Evolutionary conservation across 495 filamentous ascomycete species (phyloP), one percentile per base, ranked within the genome.

Genomic region (Penicillium verhagenii): DNA sequence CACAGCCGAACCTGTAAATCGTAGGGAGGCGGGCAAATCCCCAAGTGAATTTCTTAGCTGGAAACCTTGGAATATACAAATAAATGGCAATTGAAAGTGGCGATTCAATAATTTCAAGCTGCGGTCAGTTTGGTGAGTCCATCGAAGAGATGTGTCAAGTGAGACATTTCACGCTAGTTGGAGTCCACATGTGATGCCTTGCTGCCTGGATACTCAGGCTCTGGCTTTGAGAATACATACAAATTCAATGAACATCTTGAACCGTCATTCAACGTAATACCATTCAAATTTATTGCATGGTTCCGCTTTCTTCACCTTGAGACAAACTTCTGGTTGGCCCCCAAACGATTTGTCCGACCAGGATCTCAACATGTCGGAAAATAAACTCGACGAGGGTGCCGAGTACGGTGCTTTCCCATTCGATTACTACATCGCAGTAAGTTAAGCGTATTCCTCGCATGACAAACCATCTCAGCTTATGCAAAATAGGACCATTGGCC

Each of bases 381-480:
- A 50, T 50, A 50, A 50, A 50, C 47, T 50, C 16, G 47, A 50
- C 47, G 20, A 21, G 28, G 47, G 47, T 50, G 47, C 29, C 47
- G 47, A 50, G 47, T 50, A 50, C 47, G 28, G 47, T 50, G 47
- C 47, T 50, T 50, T 50, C 18, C 25, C 29, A 50, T 50, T 50
- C 38, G 47, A 50, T 50, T 38, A 50, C 47, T 50, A 50, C 18
- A 50, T 50, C 29, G 47, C 47, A 50, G 28, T 50, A 35, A 50
- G 47, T 19, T 50, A 35, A 50, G 47, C 21, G 20, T 21, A 47
- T 47, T 47, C 18, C 47, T 38, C 28, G 16, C 18, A 50, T 50
- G 16, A 50, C 47, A 50, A 50, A 35, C 28, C 14, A 35, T 38
- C 47, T 20, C 18, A 37, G 47, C 47, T 50, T 7, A 50, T 50